Evolutionary conservation across 192 early-diverging fungal genomes (phyloP).

Genomic region (Backusella morwellensis): DNA sequence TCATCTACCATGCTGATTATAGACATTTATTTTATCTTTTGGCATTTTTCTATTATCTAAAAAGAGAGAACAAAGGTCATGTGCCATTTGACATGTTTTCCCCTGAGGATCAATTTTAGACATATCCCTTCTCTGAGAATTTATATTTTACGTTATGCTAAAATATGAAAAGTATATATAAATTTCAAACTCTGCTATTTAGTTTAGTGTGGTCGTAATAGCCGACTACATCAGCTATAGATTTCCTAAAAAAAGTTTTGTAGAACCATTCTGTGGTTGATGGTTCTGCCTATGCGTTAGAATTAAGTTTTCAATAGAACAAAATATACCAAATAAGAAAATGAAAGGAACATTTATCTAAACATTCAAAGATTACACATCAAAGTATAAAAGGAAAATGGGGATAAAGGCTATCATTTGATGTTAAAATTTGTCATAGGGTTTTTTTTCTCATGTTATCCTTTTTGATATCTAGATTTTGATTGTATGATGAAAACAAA

Average conservation of each 20-base stretch:
- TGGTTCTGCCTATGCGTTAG: neutral
- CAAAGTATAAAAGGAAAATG: neutral
- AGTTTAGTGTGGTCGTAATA: neutral
- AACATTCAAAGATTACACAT: neutral
- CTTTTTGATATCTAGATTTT: neutral
- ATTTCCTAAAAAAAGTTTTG: neutral
- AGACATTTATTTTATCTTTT: neutral
- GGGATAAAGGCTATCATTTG: neutral
- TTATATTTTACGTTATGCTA: neutral
- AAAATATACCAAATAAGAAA: neutral
- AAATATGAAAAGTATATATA: conserved; percentile 1
- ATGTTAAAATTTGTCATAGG: neutral
- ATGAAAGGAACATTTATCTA: neutral
- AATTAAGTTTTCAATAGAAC: conserved; percentile 7
- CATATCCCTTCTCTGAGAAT: neutral
- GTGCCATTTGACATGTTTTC: conserved; percentile 1
- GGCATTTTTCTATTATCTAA: neutral
- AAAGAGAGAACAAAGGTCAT: neutral
- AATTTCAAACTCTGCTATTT: conserved; percentile 4
- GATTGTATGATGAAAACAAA: neutral
- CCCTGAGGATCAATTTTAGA: neutral
- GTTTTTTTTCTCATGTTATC: neutral
- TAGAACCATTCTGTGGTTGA: neutral
- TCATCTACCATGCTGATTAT: neutral
- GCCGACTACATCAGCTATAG: neutral